These are phyloP conservation scores for Pelargonium nanum DNA, from an alignment of 345 rosid species.

Conservation along the genomic window DNA sequence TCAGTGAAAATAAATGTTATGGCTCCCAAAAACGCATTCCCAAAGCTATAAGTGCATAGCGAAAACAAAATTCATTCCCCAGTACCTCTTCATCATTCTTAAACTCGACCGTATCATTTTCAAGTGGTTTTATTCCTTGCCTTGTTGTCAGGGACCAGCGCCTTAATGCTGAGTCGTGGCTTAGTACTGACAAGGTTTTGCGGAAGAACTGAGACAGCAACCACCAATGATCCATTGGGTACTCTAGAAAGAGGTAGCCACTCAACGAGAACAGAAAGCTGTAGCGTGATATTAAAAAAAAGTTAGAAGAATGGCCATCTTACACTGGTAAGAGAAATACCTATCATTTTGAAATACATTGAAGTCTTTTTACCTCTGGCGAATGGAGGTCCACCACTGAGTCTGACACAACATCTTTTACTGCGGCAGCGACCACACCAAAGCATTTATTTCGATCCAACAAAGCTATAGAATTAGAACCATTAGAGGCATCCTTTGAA, in stretches of 20 bases:
- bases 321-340: neutral
- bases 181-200: slow-evolving; percentile 58
- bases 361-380: slow-evolving; percentile 50
- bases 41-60: too few species aligned
- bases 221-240: slow-evolving; percentile 44
- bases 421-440: slow-evolving; percentile 63
- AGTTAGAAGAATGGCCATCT: neutral
- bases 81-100: neutral
- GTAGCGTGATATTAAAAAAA: slow-evolving; percentile 17
- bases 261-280: slow-evolving; percentile 75
- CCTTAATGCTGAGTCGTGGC: slow-evolving; percentile 70
- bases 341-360: neutral
- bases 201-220: slow-evolving; percentile 74
- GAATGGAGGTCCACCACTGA: slow-evolving; percentile 74
- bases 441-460: slow-evolving; percentile 78
- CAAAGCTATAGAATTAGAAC: slow-evolving; percentile 31
- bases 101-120: neutral
- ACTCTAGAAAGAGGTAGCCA: slow-evolving; percentile 73
- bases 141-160: slow-evolving; percentile 40
- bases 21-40: too few species aligned
- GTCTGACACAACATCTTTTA: slow-evolving; percentile 66
- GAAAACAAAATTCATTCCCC: too few species aligned
- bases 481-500: slow-evolving; percentile 26
- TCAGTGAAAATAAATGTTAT: too few species aligned
- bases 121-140: slow-evolving; percentile 24